Conservation (phyloP, 1,284 basidiomycete species). For the Cronartium quercuum region DNA sequence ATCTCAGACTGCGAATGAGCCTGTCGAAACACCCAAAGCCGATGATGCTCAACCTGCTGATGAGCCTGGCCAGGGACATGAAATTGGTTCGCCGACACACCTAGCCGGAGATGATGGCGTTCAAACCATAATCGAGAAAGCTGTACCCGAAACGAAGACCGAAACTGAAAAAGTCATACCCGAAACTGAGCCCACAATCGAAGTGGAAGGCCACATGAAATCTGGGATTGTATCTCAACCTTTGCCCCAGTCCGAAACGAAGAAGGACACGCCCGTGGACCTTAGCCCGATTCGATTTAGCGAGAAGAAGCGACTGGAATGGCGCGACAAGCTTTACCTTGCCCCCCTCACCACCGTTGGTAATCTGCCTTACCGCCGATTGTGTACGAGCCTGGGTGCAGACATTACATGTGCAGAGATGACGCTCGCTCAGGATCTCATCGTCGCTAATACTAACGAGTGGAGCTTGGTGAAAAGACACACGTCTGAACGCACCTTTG, state of each 20-base stretch:
- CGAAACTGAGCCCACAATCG: not conserved
- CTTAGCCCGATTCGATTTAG: slow-evolving; percentile 60
- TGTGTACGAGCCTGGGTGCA: slow-evolving; percentile 78
- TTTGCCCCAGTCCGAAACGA: slow-evolving; percentile 2
- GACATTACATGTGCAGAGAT: slow-evolving; percentile 95
- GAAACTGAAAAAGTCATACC: not conserved
- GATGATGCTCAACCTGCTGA: not conserved
- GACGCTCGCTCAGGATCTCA: slow-evolving; percentile 50
- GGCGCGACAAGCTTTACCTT: slow-evolving; percentile 82
- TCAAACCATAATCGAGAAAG: not conserved
- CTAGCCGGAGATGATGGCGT: not conserved
- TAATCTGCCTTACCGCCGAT: slow-evolving; percentile 85
- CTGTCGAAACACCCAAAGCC: not conserved
- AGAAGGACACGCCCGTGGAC: slow-evolving; percentile 43
- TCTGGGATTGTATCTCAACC: slow-evolving; percentile 19
- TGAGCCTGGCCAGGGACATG: no score
- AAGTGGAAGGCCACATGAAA: not conserved
- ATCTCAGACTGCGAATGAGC: not conserved
- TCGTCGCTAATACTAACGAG: slow-evolving; percentile 39
- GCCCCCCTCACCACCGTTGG: slow-evolving; percentile 94
- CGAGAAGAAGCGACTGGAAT: slow-evolving; percentile 82
- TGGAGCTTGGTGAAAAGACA: slow-evolving; percentile 54
- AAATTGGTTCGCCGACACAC: no score
- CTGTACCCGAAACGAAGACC: not conserved
- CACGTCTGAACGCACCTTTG: slow-evolving; percentile 80